Conservation (phyloP, 805 yeast species). For the Nakazawaea wickerhamii region DNA sequence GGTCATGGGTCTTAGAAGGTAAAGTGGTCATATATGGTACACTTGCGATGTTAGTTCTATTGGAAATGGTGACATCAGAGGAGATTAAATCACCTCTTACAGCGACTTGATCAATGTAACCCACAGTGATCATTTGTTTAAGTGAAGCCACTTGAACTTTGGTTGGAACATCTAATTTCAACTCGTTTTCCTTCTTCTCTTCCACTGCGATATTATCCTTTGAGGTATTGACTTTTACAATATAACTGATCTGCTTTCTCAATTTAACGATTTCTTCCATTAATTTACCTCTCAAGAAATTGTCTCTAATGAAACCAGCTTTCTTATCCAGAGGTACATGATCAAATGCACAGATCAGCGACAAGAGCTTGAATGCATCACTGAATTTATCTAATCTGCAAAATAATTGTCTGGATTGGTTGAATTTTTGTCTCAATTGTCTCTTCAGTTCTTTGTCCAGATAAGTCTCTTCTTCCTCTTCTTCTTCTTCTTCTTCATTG, state of each 20-base stretch:
- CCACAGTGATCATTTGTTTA: constrained; percentile 90
- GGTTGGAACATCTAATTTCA: constrained; percentile 62
- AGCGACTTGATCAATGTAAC: constrained; percentile 88
- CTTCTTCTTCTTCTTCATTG: constrained; percentile 34
- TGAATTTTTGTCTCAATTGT: constrained; percentile 44
- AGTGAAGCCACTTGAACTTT: constrained; percentile 67
- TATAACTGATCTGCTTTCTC: constrained; percentile 70
- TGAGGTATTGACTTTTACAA: constrained; percentile 63
- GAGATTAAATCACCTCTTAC: constrained; percentile 73
- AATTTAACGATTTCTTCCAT: constrained; percentile 84
- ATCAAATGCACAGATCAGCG: constrained; percentile 85
- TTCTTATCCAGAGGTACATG: constrained; percentile 53
- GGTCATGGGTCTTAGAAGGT: constrained; percentile 29
- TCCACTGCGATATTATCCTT: constrained; percentile 53
- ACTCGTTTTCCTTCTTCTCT: constrained; percentile 28
- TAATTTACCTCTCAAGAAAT: constrained; percentile 70
- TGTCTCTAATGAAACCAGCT: constrained; percentile 43
- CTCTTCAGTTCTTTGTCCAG: constrained; percentile 34
- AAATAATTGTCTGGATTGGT: constrained; percentile 55
- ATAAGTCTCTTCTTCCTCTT: constrained; percentile 29
- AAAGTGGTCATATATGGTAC: constrained; percentile 63
- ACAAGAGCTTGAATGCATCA: constrained; percentile 69
- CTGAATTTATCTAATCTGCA: constrained; percentile 64
- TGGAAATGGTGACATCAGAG: constrained; percentile 54
- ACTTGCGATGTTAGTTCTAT: constrained; percentile 49